A percentile compares a stretch with the other conserved stretches of the same genome.
Conservation (phyloP, 2,329 filamentous ascomycete species). For the Microsporum ferrugineum region DNA sequence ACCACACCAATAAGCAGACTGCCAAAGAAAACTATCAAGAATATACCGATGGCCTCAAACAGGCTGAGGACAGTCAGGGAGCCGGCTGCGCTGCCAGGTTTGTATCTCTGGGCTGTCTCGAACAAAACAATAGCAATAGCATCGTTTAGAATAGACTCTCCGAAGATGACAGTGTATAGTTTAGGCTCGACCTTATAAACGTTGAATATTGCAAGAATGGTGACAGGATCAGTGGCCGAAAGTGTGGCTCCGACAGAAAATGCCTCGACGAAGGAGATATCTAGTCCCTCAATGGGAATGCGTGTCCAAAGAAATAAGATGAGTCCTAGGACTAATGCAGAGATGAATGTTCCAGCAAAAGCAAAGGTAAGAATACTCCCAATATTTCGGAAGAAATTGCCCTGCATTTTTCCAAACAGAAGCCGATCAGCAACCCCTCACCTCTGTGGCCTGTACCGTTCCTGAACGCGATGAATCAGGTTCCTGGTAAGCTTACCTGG, state of each 20-base stretch:
- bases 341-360: conserved; percentile 93
- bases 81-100: conserved; percentile 56
- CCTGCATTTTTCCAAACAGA: conserved; percentile 30
- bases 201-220: conserved; percentile 97
- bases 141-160: conserved; percentile 95
- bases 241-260: conserved; percentile 93
- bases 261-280: conserved; percentile 86
- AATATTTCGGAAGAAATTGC: conserved; percentile 98
- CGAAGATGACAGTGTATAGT: conserved; percentile 96
- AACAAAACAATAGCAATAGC: conserved; percentile 97
- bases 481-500: conserved; percentile 44
- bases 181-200: conserved; percentile 98
- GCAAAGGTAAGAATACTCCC: conserved; percentile 95
- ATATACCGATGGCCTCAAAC: conserved; percentile 84
- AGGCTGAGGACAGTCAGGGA: conserved; percentile 69
- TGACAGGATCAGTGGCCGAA: conserved; percentile 93
- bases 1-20: conserved; percentile 80
- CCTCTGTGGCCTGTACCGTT: background rate
- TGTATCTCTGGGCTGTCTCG: conserved; percentile 91
- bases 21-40: conserved; percentile 91
- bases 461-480: background rate
- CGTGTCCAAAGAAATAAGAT: conserved; percentile 83
- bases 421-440: background rate
- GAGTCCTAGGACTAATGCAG: conserved; percentile 81
- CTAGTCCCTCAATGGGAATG: conserved; percentile 72